Base-by-base conservation (phyloP, 208 protist species). In the Acanthamoeba sp. region DNA sequence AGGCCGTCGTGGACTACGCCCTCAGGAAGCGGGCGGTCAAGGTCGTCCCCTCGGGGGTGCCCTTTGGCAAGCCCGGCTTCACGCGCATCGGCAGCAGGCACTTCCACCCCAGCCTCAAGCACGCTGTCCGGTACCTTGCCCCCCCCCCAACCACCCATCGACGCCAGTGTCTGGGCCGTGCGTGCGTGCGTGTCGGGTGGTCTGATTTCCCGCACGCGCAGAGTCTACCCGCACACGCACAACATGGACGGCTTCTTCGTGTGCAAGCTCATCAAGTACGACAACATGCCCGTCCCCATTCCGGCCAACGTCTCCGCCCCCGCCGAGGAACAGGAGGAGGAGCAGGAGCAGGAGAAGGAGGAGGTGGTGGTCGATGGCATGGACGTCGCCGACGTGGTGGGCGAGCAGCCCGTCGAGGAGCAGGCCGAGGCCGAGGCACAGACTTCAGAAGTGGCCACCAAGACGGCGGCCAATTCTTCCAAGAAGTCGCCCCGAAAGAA, bases 181-280 rank as follows among this genome's bases (percentile, higher is more conserved):
- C n/a, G n/a, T n/a, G n/a, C n/a, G n/a, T n/a, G n/a, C n/a, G n/a
- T n/a, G n/a, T n/a, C n/a, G n/a, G n/a, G n/a, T n/a, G n/a, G n/a
- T n/a, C n/a, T n/a, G n/a, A n/a, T n/a, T n/a, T n/a, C 57, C 7
- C 27, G 24, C 57, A 64, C 10, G 27, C 27, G 52, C 45, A 91
- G 95, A 69, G 98, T 99, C 96, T 99, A 99, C 93, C 99, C 99
- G 32, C 99, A 99, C 95, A 97, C 98, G 34, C 99, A 99, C 97
- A 99, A 99, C 97, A 99, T 99, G 98, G 99, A 99, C 94, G 99
- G 99, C 84, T 99, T 99, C 98, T 99, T 98, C 96, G 99, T 99
- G 5, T 98, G 98, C 95, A 99, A 99, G 96, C 96, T 99, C 57
- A 98, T 99, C 95, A 99, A 99, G 96, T 92, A 89, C 36, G 96